Evolutionary conservation across 371 early-diverging fungal species (phyloP), one percentile per base, ranked within the genome.

Genomic region (Sporodiniella umbellata): DNA sequence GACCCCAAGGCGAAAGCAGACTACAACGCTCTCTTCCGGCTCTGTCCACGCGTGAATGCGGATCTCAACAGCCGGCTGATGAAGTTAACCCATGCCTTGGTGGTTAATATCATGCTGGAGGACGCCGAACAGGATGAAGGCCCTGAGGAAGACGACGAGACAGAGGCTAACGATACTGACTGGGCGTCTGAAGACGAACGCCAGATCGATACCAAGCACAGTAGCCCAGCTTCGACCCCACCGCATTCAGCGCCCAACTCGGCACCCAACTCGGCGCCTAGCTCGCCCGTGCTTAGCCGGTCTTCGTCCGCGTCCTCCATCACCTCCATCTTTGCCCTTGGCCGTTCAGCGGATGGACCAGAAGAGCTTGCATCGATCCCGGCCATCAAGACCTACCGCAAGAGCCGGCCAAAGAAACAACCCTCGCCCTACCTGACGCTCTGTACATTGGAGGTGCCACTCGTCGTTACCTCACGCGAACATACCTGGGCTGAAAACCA

Each of bases 271-370:
- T 59, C 60, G 0, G 31, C 60, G 30, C 63, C 72, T 7, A 53
- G 47, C 7, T 65, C 70, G 4, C 72, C 72, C 14, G 33, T 53
- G 6, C 51, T 73, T 8, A 66, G 64, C 22, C 58, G 74, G 8
- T 60, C 74, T 2, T 69, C 74, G 1, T 73, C 74, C 8, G 53
- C 74, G 1, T 70, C 74, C 4, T 70, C 74, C 15, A 48, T 74
- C 4, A 77, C 75, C 33, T 80, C 49, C 50, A 69, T 68, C n/a
- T 70, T 71, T 14, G 73, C 76, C 23, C 68, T 78, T 23, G 71
- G 72, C 19, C 38, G 57, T 10, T 45, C 51, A 31, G 12, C 21
- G 30, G 31, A 4, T 31, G 18, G 7, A 14, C 33, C 5, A 40
- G 44, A 33, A 8, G 45, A 50, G 14, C 30, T 58, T 52, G 37